Conservation (phyloP, 2,329 filamentous ascomycete genomes). For the Tolypocladium inflatum region DNA sequence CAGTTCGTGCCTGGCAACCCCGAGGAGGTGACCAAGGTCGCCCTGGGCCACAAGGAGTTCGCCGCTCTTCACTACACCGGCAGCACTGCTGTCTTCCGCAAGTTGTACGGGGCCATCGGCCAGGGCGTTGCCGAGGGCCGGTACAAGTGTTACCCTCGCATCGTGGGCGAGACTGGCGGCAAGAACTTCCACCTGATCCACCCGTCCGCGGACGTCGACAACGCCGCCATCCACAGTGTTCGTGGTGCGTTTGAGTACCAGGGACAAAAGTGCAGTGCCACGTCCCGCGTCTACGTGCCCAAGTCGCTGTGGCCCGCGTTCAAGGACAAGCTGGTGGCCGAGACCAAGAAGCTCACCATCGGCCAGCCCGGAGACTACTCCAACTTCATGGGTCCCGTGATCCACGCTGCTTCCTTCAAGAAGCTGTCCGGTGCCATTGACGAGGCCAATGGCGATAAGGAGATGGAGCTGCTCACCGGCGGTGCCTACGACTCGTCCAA, state of each 20-base stretch:
- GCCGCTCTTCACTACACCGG: slow-evolving; percentile 93
- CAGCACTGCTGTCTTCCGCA: slow-evolving; percentile 83
- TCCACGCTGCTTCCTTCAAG: slow-evolving; percentile 73
- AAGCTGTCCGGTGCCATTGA: slow-evolving; percentile 72
- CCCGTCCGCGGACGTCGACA: slow-evolving; percentile 64
- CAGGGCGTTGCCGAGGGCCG: slow-evolving; percentile 69
- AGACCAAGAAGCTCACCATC: slow-evolving; percentile 60
- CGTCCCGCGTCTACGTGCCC: slow-evolving; percentile 70
- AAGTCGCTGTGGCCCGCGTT: slow-evolving; percentile 66
- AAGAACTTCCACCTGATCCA: slow-evolving; percentile 92
- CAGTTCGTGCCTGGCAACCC: slow-evolving; percentile 90
- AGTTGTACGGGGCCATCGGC: slow-evolving; percentile 79
- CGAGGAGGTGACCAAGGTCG: slow-evolving; percentile 69
- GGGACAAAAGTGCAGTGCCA: slow-evolving; percentile 85
- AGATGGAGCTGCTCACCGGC: slow-evolving; percentile 64
- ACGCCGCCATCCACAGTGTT: slow-evolving; percentile 73
- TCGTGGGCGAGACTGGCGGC: slow-evolving; percentile 84
- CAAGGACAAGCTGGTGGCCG: slow-evolving; percentile 54
- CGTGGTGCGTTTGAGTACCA: slow-evolving; percentile 86
- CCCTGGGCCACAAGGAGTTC: slow-evolving; percentile 70
- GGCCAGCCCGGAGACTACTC: slow-evolving; percentile 59
- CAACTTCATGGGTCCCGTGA: slow-evolving; percentile 83
- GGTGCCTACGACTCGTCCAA: slow-evolving; percentile 68
- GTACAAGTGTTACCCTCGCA: slow-evolving; percentile 77
- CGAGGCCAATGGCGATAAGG: slow-evolving; percentile 63